Evolutionary conservation across 2,329 filamentous ascomycete genomes (phyloP), one percentile per base, ranked within the genome.

Genomic region (Setomelanomma holmii): DNA sequence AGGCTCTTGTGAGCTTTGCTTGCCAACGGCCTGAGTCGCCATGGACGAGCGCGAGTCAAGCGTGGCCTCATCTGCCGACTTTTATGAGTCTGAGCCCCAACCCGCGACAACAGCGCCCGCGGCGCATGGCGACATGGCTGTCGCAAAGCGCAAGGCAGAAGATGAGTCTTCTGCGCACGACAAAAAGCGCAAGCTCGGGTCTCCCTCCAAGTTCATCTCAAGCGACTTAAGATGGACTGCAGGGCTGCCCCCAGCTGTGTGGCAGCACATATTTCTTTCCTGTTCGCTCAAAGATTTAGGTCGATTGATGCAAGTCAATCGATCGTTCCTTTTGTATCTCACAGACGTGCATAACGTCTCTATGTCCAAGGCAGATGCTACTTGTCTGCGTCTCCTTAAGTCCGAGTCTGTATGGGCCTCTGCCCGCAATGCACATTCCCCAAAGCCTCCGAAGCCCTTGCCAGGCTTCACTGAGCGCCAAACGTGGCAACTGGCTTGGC

Each of bases 401-500:
- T 84, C 88, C 64, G 84, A 91, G 67, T 75, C 77, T 41, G 86
- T 93, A 64, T 93, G 90, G 90, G 83, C 83, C 68, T 78, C 80
- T 60, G 89, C 89, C 63, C 84, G 89, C 67, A 86, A 86, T 63
- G 75, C 78, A 17, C 87, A 85, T 71, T 84, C 84, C 76, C 85
- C 85, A 21, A 82, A 82, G 60, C 85, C 92, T 78, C 90, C 90
- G 40, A 80, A 81, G 49, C 90, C 90, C 22, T 79, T 93, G 43
- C 76, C 78, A 45, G 82, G 80, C 51, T 84, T 82, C 68, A 84
- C 84, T 36, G 90, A 95, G 73, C 78, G 90, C 58, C 84, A 88
- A 36, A 93, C 93, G 89, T 91, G 90, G 84, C 84, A 83, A 65
- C 77, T 95, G 44, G 80, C 86, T 30, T 86, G 85, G 71, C 82